A percentile compares a stretch with the other conserved stretches of the same genome.
Evolutionary conservation across 257 asterid species (phyloP).

Genomic region (Solanum ossicruentum): DNA sequence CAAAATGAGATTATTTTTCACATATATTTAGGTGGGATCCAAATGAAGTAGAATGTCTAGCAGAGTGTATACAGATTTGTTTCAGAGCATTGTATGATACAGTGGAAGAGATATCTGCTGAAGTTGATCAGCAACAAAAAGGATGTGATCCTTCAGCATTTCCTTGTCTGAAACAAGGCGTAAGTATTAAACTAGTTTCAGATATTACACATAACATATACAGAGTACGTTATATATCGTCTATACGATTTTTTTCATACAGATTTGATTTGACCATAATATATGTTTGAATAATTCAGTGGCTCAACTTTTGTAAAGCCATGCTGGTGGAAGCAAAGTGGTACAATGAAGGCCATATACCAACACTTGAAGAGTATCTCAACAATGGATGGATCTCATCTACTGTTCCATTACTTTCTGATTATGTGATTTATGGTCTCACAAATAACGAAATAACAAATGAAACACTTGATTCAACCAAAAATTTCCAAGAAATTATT

Average conservation of each 20-base stretch:
- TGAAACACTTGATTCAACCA: conserved; percentile 1
- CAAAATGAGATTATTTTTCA: not conserved
- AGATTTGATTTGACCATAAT: not conserved
- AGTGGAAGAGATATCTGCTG: conserved; percentile 16
- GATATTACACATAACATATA: not conserved
- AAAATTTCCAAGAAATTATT: conserved; percentile 14
- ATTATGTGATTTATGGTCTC: conserved; percentile 22
- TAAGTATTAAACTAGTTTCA: not conserved
- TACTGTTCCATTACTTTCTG: conserved; percentile 25
- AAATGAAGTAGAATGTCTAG: conserved; percentile 21
- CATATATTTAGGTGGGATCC: conserved; percentile 33
- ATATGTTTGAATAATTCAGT: conserved; percentile 11
- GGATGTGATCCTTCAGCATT: conserved; percentile 28
- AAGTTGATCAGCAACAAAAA: conserved; percentile 23
- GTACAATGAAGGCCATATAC: conserved; percentile 21
- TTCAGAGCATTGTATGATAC: conserved; percentile 25
- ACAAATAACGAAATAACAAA: not conserved
- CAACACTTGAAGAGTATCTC: conserved; percentile 36
- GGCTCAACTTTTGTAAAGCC: conserved; percentile 48
- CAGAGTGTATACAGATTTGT: conserved; percentile 30
- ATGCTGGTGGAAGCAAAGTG: conserved; percentile 44
- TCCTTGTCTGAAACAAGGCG: conserved; percentile 22
- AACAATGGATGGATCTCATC: conserved; percentile 47
- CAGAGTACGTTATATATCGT: not conserved
- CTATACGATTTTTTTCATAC: not conserved